Evolutionary conservation across 768 basidiomycete species (phyloP).

Genomic region (Phanerodontia chrysosporium): DNA sequence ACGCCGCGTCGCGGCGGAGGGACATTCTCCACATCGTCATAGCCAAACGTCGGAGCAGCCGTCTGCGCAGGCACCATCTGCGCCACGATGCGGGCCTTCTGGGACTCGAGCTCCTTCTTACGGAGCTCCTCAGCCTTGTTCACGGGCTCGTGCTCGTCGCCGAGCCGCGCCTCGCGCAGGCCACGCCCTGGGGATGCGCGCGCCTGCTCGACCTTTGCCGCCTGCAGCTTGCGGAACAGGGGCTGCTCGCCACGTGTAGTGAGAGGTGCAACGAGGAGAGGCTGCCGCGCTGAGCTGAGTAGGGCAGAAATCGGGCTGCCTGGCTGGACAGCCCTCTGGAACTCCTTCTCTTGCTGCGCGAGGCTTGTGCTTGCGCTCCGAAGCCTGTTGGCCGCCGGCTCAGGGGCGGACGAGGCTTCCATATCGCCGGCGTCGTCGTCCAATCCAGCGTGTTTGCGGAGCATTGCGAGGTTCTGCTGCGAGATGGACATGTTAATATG

Average conservation of each 20-base stretch:
- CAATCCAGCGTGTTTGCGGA: slow-evolving; percentile 58
- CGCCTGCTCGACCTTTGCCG: slow-evolving; percentile 35
- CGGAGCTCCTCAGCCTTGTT: slow-evolving; percentile 39
- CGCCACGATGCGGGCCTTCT: slow-evolving; percentile 90
- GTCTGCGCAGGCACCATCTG: slow-evolving; percentile 76
- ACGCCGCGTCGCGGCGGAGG: slow-evolving; percentile 17
- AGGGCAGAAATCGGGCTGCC: slow-evolving; percentile 92
- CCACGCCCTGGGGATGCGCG: slow-evolving; percentile 48
- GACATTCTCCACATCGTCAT: slow-evolving; percentile 33
- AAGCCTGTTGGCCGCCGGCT: slow-evolving; percentile 19
- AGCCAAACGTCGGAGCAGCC: slow-evolving; percentile 22
- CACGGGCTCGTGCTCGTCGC: slow-evolving; percentile 33
- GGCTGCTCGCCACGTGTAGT: slow-evolving; percentile 36
- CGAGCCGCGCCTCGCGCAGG: slow-evolving; percentile 32
- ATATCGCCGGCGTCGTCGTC: slow-evolving; percentile 54
- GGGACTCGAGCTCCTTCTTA: slow-evolving; percentile 78
- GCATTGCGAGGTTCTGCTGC: slow-evolving; percentile 62
- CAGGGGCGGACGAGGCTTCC: slow-evolving; percentile 35
- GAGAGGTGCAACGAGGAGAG: slow-evolving; percentile 61
- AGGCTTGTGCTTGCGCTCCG: slow-evolving; percentile 55
- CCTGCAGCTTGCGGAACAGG: slow-evolving; percentile 53
- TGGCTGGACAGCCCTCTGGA: slow-evolving; percentile 93
- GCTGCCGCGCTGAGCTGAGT: slow-evolving; percentile 84
- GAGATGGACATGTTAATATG: slow-evolving; percentile 58
- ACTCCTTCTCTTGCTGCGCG: slow-evolving; percentile 90